Evolutionary conservation across 768 basidiomycete species (phyloP).

Genomic region (Termitomyces sp.): DNA sequence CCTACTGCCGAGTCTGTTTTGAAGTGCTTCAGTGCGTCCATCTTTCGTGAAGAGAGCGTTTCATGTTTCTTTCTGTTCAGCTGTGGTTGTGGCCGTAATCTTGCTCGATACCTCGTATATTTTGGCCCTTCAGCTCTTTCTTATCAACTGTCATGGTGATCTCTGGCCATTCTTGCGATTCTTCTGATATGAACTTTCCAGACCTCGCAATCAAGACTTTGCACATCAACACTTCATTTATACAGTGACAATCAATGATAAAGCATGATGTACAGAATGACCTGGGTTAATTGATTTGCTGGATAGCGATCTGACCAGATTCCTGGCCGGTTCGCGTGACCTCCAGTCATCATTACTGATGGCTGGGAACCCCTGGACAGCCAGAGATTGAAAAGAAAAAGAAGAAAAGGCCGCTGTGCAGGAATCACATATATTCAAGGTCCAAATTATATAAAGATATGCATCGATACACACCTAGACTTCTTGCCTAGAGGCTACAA

Average conservation of each 20-base stretch:
- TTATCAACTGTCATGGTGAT: too few species aligned
- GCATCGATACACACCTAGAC: background rate
- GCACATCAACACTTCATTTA: background rate
- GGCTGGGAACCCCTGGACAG: background rate
- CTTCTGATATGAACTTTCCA: background rate
- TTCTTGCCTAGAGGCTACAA: background rate
- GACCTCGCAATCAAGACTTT: background rate
- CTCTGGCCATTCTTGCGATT: too few species aligned
- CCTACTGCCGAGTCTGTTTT: too few species aligned
- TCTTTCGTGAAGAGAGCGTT: too few species aligned
- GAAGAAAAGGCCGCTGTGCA: background rate
- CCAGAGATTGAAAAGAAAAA: background rate
- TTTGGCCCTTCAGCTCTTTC: too few species aligned
- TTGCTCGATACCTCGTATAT: too few species aligned
- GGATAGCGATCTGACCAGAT: background rate
- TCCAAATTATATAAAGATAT: background rate
- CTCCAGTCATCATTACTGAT: background rate
- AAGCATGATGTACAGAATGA: background rate
- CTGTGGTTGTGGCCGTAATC: too few species aligned
- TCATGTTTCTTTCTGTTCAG: too few species aligned
- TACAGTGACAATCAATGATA: background rate
- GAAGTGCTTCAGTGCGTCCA: too few species aligned
- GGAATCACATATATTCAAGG: background rate
- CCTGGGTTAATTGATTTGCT: conserved; percentile 2
- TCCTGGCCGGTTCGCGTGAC: background rate